Base-by-base conservation (phyloP, 1,284 basidiomycete genomes). In the Exsudoporus floridanus region DNA sequence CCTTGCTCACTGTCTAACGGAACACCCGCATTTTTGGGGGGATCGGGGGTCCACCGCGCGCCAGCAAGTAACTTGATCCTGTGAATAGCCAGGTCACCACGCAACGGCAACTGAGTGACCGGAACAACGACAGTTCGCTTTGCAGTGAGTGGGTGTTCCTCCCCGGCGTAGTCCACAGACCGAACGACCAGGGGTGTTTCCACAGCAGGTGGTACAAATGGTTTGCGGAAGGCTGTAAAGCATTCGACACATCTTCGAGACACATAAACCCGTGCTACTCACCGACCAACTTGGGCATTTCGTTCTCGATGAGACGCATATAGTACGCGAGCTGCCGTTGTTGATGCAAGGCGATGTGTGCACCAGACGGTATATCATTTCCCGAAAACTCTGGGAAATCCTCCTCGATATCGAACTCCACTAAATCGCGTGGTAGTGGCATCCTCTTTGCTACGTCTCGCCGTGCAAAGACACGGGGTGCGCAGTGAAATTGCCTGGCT, bases 1-100 rank as follows among this genome's bases (percentile, higher is more conserved):
- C 53, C 78, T 61, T 80, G 82, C 35, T 70, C 70, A 33, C 73
- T 70, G 46, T 77, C 74, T 18, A 66, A 55, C 19, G 59, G 70
- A 28, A 60, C 72, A 57, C 90, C 90, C 30, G 82, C 77, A 58
- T 90, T 85, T 23, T 76, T 71, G 4, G 90, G 90, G 27, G 84
- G 81, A 25, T 82, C 78, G 5, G 82, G 83, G 14, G 85, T 81
- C 92, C 92, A 95, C 50, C 93, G 77, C 23, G 85, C 75, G 16
- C 92, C 93, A 19, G 92, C 90, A 23, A 95, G 76, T 2, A 95
- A 73, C 67, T 92, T 90, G 66, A 92, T 74, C 65, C 87, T 89
- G 67, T 92, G 88, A 10, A 86, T 69, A 5, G 92, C 88, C 27
- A 74, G 71, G 13, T 80, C 74, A 46, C 76, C 70, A 38, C 74